Conservation (phyloP, 176 grass and related monocot species). For the Carex cristatella region DNA sequence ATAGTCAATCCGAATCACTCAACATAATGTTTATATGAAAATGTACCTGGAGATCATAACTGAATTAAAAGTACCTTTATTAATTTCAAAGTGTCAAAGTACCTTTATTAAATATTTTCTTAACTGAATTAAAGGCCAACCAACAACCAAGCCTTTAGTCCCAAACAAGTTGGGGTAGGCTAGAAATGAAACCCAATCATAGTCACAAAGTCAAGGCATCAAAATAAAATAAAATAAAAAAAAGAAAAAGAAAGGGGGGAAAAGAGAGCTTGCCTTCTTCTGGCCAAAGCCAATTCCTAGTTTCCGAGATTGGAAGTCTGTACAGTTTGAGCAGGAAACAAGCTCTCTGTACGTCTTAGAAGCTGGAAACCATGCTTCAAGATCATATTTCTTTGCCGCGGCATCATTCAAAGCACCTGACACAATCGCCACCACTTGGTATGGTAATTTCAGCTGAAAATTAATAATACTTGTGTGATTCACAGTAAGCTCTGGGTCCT, state of each 20-base stretch:
- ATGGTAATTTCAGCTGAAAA: slow-evolving; percentile 72
- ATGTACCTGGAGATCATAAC: background rate
- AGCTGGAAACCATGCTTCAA: slow-evolving; percentile 95
- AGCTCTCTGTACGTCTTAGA: slow-evolving; percentile 85
- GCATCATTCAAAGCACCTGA: slow-evolving; percentile 94
- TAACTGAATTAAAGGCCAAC: background rate
- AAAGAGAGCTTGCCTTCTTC: slow-evolving; percentile 55
- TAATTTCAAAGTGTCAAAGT: background rate
- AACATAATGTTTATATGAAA: too few relatives aligned
- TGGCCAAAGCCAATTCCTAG: slow-evolving; percentile 83
- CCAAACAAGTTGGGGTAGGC: too few relatives aligned
- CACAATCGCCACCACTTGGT: slow-evolving; percentile 83
- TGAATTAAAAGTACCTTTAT: background rate
- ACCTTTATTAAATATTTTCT: background rate
- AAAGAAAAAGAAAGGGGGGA: background rate
- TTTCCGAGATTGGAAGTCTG: slow-evolving; percentile 86
- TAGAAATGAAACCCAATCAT: too few relatives aligned
- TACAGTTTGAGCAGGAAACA: slow-evolving; percentile 94
- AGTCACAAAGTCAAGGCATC: background rate
- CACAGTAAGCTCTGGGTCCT: background rate
- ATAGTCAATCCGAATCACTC: too few relatives aligned
- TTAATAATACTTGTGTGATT: background rate
- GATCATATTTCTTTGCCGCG: slow-evolving; percentile 91
- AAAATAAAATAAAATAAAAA: background rate
- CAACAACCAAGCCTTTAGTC: too few relatives aligned